Conservation (phyloP, 345 rosid genomes). For the Syzygium aqueum region DNA sequence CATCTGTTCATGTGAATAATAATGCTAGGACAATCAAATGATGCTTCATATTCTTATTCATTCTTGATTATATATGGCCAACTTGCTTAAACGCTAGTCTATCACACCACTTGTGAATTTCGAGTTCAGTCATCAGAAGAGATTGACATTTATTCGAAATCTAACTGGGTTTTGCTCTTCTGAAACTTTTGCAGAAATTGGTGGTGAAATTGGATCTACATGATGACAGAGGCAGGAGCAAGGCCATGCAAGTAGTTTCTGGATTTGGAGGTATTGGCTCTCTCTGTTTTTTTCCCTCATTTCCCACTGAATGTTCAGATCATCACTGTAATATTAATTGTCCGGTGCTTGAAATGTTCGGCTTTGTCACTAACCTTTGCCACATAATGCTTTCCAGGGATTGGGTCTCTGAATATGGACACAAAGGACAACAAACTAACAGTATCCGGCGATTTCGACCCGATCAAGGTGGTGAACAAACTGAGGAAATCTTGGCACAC, state of each 20-base stretch:
- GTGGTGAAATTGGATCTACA: constrained; percentile 2
- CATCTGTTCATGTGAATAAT: neutral
- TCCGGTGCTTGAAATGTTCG: neutral
- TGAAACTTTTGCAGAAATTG: neutral
- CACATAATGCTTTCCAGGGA: neutral
- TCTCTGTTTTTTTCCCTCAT: neutral
- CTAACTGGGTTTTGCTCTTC: neutral
- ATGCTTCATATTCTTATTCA: neutral
- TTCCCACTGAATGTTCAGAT: neutral
- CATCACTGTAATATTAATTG: neutral
- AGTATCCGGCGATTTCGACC: constrained; percentile 1
- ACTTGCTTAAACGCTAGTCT: neutral
- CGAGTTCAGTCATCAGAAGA: neutral
- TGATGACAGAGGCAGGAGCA: neutral
- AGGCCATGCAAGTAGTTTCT: constrained; percentile 6
- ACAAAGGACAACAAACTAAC: constrained; percentile 1
- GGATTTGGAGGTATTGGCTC: neutral
- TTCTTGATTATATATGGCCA: neutral
- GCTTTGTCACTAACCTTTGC: neutral
- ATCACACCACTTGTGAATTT: neutral
- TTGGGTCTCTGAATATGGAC: neutral
- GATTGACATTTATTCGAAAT: neutral
- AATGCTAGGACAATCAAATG: neutral
- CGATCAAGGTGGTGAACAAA: constrained; percentile 1
- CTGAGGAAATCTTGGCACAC: constrained; percentile 3